phyloP scores from a whole-genome alignment of 495 filamentous ascomycete genomes.

The Lasiosphaeriaceae sp. region DNA sequence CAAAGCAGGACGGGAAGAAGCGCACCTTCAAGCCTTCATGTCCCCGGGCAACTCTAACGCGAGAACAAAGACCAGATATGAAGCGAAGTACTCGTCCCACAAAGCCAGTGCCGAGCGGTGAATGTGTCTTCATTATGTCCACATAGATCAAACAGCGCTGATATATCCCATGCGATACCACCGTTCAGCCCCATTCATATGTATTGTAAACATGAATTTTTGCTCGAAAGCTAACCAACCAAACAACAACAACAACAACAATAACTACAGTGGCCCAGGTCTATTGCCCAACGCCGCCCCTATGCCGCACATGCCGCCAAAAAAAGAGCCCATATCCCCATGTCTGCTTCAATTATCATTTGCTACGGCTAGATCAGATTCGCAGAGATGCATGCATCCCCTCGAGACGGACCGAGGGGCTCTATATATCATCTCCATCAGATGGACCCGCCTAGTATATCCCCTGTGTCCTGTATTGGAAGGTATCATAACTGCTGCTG shows the following conservation, averaged over 20 bases:
- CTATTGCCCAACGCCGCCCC: neutral
- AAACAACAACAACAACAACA: neutral
- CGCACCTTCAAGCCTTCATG: too few species aligned
- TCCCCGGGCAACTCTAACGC: too few species aligned
- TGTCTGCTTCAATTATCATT: neutral
- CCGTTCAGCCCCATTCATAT: too few species aligned
- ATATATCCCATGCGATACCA: too few species aligned
- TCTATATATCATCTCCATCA: neutral
- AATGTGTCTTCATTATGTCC: too few species aligned
- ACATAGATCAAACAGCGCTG: too few species aligned
- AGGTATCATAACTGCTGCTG: conserved; percentile 65
- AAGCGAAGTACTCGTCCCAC: too few species aligned
- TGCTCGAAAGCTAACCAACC: neutral
- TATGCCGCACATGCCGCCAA: neutral
- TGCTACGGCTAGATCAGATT: neutral
- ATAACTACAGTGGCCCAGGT: neutral
- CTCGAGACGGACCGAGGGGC: neutral
- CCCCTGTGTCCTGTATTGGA: conserved; percentile 75
- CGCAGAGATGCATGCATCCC: neutral
- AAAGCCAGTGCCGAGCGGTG: too few species aligned
- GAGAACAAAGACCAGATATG: too few species aligned
- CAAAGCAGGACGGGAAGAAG: too few species aligned
- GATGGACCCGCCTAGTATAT: conserved; percentile 53
- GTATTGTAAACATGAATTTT: neutral
- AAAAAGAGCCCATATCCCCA: neutral